A percentile compares a stretch with the other conserved stretches of the same genome.
Conservation (phyloP, 2,329 filamentous ascomycete genomes). For the Epichloe typhina region DNA sequence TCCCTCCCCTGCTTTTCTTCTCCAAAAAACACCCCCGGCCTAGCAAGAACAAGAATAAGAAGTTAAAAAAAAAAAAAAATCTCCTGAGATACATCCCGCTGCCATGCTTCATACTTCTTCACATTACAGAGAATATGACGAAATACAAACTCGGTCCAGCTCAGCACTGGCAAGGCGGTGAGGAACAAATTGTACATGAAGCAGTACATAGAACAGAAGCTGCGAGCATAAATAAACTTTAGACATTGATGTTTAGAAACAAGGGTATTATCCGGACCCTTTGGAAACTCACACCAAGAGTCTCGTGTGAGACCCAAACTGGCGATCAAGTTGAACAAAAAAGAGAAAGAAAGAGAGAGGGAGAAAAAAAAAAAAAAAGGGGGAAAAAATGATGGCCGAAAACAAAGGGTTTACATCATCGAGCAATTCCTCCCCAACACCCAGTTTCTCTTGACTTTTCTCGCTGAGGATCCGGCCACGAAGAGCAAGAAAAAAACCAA, state of each 20-base stretch:
- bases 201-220: neutral
- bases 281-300: neutral
- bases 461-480: neutral
- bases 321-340: neutral
- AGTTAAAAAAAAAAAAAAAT: no score
- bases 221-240: slow-evolving; percentile 3
- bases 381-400: neutral
- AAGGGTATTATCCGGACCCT: slow-evolving; percentile 1
- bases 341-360: neutral
- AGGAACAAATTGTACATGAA: neutral
- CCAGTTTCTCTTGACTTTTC: neutral
- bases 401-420: neutral
- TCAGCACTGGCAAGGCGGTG: no score
- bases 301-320: neutral
- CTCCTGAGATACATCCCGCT: no score
- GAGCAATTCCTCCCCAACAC: neutral
- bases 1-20: neutral
- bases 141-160: no score
- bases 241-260: slow-evolving; percentile 5
- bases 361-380: neutral
- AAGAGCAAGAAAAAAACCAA: neutral
- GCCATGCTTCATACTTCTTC: no score
- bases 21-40: neutral
- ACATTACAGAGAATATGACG: no score
- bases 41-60: no score